Evolutionary conservation across 2,329 filamentous ascomycete genomes (phyloP).

Genomic region (Paracorniculantispora psalliotae): DNA sequence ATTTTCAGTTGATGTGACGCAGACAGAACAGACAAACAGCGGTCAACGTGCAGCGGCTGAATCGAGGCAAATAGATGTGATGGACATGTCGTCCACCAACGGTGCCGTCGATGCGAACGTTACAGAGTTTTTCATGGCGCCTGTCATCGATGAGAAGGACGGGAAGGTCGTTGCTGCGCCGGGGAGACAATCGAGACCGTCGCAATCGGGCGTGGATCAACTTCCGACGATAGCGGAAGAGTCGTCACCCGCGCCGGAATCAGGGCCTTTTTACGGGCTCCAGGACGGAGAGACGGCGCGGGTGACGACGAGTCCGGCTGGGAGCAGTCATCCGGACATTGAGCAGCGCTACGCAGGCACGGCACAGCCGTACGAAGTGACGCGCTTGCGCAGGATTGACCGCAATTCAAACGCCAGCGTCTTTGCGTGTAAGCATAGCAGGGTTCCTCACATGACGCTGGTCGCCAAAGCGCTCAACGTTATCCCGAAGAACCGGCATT

Average conservation of each 20-base stretch:
- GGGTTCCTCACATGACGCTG: neutral
- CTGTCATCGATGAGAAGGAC: neutral
- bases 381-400: neutral
- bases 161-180: no score
- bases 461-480: slow-evolving; percentile 8
- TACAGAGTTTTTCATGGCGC: slow-evolving; percentile 5
- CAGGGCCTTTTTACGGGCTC: neutral
- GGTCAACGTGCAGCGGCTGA: neutral
- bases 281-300: neutral
- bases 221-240: neutral
- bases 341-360: neutral
- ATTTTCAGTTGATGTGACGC: neutral
- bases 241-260: neutral
- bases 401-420: neutral
- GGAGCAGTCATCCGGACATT: neutral
- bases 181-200: neutral
- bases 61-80: neutral
- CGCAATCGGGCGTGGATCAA: neutral
- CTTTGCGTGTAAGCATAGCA: slow-evolving; percentile 6
- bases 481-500: neutral
- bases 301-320: neutral
- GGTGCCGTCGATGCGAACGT: neutral
- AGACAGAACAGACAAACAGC: neutral
- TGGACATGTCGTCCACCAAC: neutral
- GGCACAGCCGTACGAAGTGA: neutral